Conservation (phyloP, 140 eudicot genomes). For the Anethum foeniculum region DNA sequence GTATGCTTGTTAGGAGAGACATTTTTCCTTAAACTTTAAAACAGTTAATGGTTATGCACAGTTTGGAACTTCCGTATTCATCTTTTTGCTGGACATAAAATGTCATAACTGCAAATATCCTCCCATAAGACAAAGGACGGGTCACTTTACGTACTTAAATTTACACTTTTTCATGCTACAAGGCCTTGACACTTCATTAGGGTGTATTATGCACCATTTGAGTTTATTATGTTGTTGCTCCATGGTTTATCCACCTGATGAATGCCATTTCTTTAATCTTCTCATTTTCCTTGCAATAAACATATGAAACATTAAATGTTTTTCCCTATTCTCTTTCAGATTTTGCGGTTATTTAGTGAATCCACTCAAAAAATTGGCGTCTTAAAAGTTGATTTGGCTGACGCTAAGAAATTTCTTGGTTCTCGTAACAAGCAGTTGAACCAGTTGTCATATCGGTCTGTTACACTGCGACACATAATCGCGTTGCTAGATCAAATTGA, state of each 20-base stretch:
- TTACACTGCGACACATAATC: conserved; percentile 87
- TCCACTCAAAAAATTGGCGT: conserved; percentile 70
- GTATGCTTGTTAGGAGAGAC: not conserved
- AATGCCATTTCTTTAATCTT: not conserved
- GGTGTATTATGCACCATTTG: not conserved
- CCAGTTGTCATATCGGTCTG: conserved; percentile 94
- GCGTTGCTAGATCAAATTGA: conserved; percentile 92
- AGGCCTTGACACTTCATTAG: not conserved
- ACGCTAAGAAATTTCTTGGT: conserved; percentile 78
- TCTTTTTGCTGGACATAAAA: not conserved
- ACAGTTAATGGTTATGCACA: not conserved
- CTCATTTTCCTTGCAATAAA: not conserved
- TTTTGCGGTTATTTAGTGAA: conserved; percentile 90
- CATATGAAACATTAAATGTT: not conserved
- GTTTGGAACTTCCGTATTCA: not conserved
- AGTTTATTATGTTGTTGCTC: not conserved
- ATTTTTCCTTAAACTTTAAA: not conserved
- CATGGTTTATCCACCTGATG: not conserved
- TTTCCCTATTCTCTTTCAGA: conserved; percentile 35
- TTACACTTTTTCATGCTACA: not conserved
- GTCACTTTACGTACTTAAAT: not conserved
- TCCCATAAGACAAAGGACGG: not conserved
- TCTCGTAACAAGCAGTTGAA: conserved; percentile 94
- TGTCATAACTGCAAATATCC: not conserved
- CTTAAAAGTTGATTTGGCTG: conserved; percentile 74